These are phyloP conservation scores for Pleurotus djamor DNA, from an alignment of 768 basidiomycete genomes.

Conservation along the genomic window DNA sequence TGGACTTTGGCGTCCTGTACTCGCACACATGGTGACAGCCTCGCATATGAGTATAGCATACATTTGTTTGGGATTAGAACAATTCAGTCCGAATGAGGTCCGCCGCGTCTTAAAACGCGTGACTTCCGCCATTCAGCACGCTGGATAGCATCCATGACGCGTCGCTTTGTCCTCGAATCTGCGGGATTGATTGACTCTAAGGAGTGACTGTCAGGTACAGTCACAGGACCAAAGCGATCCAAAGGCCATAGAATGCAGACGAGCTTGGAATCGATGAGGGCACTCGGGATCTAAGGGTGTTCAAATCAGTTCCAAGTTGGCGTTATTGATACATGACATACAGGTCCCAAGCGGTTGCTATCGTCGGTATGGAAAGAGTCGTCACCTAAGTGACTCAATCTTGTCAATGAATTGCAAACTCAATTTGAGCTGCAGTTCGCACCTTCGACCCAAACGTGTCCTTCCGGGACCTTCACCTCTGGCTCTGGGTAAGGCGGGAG, in stretches of 20 bases:
- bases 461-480: conserved; percentile 53
- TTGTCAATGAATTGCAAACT: neutral
- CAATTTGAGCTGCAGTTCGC: conserved; percentile 7
- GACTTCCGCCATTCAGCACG: conserved; percentile 5
- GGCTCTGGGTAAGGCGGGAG: conserved; percentile 64
- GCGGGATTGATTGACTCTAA: neutral
- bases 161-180: neutral
- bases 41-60: too few species aligned
- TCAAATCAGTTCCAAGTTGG: neutral
- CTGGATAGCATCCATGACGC: neutral
- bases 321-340: conserved; percentile 23
- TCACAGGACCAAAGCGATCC: conserved; percentile 35
- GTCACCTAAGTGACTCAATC: conserved; percentile 42
- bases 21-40: too few species aligned
- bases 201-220: neutral
- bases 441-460: conserved; percentile 80
- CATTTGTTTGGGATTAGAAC: too few species aligned
- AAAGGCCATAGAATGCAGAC: conserved; percentile 51
- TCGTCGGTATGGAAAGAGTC: conserved; percentile 67
- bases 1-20: too few species aligned
- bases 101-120: neutral
- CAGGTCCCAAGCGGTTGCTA: conserved; percentile 73
- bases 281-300: conserved; percentile 37
- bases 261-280: conserved; percentile 50
- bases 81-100: neutral